Conservation (phyloP, 768 basidiomycete species). For the Russula abietina region DNA sequence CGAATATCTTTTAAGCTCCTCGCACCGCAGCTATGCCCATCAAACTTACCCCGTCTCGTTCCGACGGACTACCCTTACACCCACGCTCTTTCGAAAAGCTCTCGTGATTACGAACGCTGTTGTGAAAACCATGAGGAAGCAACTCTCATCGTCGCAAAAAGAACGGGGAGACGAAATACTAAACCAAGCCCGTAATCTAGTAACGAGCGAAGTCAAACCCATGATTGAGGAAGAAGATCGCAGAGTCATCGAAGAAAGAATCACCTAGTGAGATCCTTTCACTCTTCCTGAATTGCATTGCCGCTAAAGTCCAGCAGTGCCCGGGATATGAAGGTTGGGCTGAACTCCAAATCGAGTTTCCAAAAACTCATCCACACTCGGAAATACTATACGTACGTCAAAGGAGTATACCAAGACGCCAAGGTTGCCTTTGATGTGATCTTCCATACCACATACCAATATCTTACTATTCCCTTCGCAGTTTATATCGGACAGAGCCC, state of each 20-base stretch:
- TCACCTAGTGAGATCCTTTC: background rate
- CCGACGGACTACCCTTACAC: too few species aligned
- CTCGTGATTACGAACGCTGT: background rate
- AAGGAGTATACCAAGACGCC: background rate
- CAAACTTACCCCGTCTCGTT: background rate
- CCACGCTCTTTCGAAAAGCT: too few species aligned
- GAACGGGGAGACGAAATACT: background rate
- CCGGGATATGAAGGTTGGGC: background rate
- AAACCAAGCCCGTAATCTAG: background rate
- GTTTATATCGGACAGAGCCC: background rate
- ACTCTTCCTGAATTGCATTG: background rate
- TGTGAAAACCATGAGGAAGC: background rate
- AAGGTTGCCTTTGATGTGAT: background rate
- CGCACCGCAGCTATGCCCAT: too few species aligned
- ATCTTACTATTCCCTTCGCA: background rate
- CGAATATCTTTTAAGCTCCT: background rate
- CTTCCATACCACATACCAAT: background rate
- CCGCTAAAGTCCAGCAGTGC: background rate
- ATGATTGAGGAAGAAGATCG: background rate
- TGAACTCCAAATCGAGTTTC: background rate
- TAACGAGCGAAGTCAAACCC: background rate
- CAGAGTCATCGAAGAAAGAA: background rate
- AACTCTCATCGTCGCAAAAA: background rate
- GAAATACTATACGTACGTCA: background rate
- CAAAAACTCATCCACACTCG: background rate